A percentile compares a stretch with the other conserved stretches of the same genome.
Evolutionary conservation across 306 rosid species (phyloP).

Genomic region (Dicorynia guianensis): DNA sequence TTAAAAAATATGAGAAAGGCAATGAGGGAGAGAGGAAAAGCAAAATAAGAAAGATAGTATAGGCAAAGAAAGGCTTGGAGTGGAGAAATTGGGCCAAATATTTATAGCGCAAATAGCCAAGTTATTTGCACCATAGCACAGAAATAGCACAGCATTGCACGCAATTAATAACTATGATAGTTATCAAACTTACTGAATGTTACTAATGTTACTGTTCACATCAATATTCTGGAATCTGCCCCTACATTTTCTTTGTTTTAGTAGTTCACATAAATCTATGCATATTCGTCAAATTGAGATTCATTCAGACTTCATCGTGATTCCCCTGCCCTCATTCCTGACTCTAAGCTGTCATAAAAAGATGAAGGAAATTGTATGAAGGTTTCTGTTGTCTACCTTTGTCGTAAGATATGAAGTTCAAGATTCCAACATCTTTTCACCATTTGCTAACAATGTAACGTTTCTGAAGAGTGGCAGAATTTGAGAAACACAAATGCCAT

Average conservation of each 20-base stretch:
- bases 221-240: not conserved
- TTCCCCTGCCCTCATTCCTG: not conserved
- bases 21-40: too few relatives aligned
- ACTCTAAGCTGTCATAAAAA: not conserved
- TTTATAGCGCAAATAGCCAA: too few relatives aligned
- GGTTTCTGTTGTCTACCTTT: not conserved
- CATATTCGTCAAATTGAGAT: not conserved
- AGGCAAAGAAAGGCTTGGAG: too few relatives aligned
- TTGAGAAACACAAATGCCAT: constrained; percentile 11
- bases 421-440: not conserved
- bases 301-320: not conserved
- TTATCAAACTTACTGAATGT: too few relatives aligned
- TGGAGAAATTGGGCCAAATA: too few relatives aligned
- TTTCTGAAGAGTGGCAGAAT: constrained; percentile 1
- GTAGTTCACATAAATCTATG: not conserved
- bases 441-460: not conserved
- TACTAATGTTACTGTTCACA: not conserved
- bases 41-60: too few relatives aligned
- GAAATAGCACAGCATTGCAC: too few relatives aligned
- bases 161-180: too few relatives aligned
- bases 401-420: not conserved
- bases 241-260: not conserved
- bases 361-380: not conserved
- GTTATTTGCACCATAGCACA: too few relatives aligned
- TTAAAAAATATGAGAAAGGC: too few relatives aligned